Evolutionary conservation across 192 early-diverging fungal genomes (phyloP).

Genomic region (Coemansia guatemalensis): DNA sequence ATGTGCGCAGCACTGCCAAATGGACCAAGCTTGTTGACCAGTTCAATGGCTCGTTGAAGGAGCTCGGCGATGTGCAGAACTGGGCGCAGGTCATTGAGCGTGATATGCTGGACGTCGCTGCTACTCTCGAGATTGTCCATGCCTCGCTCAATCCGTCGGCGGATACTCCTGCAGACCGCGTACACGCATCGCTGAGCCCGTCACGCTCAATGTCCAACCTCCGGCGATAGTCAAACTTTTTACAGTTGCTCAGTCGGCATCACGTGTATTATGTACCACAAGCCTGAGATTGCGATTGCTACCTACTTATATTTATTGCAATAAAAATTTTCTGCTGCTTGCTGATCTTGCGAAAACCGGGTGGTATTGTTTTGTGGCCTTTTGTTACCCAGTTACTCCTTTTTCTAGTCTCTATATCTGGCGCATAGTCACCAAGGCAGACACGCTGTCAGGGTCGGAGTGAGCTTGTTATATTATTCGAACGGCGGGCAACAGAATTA

Average conservation of each 20-base stretch:
- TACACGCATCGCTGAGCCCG: background rate
- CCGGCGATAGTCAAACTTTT: background rate
- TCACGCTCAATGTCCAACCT: constrained; percentile 6
- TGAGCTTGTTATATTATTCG: no score
- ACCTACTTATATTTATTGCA: background rate
- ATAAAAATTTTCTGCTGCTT: constrained; percentile 6
- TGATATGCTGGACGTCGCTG: constrained; percentile 76
- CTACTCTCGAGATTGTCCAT: constrained; percentile 60
- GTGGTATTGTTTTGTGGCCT: no score
- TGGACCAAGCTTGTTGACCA: constrained; percentile 76
- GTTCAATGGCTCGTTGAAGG: constrained; percentile 79
- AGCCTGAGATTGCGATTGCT: no score
- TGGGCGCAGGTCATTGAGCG: constrained; percentile 83
- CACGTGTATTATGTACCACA: no score
- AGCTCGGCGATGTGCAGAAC: constrained; percentile 84
- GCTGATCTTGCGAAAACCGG: no score
- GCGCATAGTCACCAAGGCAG: no score
- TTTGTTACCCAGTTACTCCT: no score
- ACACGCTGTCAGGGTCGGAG: no score
- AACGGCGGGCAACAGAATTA: constrained; percentile 2
- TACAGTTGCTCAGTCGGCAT: background rate
- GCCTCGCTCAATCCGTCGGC: constrained; percentile 32
- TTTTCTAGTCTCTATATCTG: no score
- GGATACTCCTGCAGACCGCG: background rate
- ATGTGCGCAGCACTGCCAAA: constrained; percentile 58